Evolutionary conservation across 2,329 filamentous ascomycete species (phyloP).

Genomic region (Zasmidium cellare): DNA sequence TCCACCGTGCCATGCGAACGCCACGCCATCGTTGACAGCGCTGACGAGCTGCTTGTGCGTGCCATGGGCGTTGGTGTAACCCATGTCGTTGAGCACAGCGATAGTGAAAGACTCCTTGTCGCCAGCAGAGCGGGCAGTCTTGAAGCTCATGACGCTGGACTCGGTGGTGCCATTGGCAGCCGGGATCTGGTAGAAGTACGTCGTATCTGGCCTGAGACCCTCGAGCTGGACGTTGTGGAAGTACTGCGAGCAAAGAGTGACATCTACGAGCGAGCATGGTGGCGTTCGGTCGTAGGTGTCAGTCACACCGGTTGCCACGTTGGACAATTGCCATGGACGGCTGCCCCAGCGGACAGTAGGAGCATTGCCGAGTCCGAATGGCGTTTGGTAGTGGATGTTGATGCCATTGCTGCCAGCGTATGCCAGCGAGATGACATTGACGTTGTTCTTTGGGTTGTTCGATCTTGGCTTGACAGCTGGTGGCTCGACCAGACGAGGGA

Average conservation of each 20-base stretch:
- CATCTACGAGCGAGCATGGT: constrained; percentile 47
- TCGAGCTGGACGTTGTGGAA: constrained; percentile 53
- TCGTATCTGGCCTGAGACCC: constrained; percentile 44
- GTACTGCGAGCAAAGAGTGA: constrained; percentile 54
- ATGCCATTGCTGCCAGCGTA: constrained; percentile 50
- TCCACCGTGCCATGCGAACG: constrained; percentile 56
- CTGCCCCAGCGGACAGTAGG: constrained; percentile 49
- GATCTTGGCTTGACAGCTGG: constrained; percentile 50
- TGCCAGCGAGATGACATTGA: constrained; percentile 54
- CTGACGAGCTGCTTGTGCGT: constrained; percentile 47
- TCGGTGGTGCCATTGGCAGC: constrained; percentile 52
- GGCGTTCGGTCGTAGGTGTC: constrained; percentile 54
- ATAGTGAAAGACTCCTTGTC: constrained; percentile 45
- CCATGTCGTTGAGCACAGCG: constrained; percentile 55
- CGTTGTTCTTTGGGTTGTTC: constrained; percentile 50
- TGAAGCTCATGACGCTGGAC: constrained; percentile 50
- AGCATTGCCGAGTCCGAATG: constrained; percentile 50
- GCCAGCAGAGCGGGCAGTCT: constrained; percentile 47
- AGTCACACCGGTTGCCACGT: constrained; percentile 40
- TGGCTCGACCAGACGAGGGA: constrained; percentile 50
- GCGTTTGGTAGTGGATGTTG: constrained; percentile 56
- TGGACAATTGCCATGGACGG: constrained; percentile 32
- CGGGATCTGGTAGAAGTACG: constrained; percentile 54
- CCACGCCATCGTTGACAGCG: constrained; percentile 45
- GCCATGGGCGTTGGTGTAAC: constrained; percentile 54